A percentile compares a stretch with the other conserved stretches of the same genome.
These are phyloP conservation scores for Boletus tomentosulus DNA, from an alignment of 768 basidiomycete genomes.

Conservation along the genomic window DNA sequence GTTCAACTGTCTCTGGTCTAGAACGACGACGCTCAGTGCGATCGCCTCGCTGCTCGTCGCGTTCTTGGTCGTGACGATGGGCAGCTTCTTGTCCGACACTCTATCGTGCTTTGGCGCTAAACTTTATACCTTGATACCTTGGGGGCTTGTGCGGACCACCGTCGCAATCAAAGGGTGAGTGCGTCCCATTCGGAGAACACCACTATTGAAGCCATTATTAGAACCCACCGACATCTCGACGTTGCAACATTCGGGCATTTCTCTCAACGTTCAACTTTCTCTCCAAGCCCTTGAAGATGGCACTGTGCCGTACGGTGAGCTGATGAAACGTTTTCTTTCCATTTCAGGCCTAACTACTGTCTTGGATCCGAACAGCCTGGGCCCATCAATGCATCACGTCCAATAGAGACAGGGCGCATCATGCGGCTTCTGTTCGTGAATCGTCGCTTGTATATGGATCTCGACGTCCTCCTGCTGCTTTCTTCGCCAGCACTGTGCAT, in stretches of 20 bases:
- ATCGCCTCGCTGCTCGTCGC: not conserved
- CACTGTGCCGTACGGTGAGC: too few relatives aligned
- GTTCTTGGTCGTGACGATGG: not conserved
- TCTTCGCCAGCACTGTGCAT: not conserved
- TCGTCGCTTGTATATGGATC: not conserved
- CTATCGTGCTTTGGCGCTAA: not conserved
- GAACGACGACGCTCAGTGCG: not conserved
- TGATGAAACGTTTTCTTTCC: not conserved
- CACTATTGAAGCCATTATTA: too few relatives aligned
- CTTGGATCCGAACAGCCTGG: not conserved
- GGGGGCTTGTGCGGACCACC: not conserved
- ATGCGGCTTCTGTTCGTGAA: too few relatives aligned
- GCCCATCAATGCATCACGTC: not conserved
- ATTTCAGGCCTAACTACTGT: not conserved
- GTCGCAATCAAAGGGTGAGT: not conserved
- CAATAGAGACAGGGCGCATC: not conserved
- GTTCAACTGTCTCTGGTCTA: too few relatives aligned
- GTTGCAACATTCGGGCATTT: too few relatives aligned
- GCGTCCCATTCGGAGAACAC: too few relatives aligned
- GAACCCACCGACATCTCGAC: too few relatives aligned
- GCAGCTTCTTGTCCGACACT: not conserved
- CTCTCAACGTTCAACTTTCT: too few relatives aligned
- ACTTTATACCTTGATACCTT: not conserved
- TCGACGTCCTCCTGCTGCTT: not conserved
- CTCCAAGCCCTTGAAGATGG: too few relatives aligned